Conservation (phyloP, 2,329 filamentous ascomycete genomes). For the Colletotrichum scovillei region DNA sequence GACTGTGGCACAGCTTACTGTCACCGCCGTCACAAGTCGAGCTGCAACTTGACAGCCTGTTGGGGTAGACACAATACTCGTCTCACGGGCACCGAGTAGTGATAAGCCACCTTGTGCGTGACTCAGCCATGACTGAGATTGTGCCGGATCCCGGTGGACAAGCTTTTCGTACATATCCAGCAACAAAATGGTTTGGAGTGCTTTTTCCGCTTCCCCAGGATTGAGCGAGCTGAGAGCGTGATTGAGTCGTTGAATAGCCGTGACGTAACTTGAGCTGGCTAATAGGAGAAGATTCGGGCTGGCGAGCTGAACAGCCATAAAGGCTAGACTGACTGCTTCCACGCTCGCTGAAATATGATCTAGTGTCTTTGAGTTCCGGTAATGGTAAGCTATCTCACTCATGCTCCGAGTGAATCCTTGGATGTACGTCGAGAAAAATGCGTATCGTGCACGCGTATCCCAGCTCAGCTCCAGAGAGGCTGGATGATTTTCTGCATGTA, state of each 20-base stretch:
- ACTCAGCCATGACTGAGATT: constrained; percentile 34
- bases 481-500: neutral
- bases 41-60: constrained; percentile 7
- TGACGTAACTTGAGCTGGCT: constrained; percentile 20
- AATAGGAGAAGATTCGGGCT: constrained; percentile 16
- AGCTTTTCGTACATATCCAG: constrained; percentile 45
- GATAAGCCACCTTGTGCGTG: constrained; percentile 39
- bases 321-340: constrained; percentile 41
- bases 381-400: constrained; percentile 37
- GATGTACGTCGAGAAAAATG: constrained; percentile 40
- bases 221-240: neutral
- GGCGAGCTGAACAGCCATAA: constrained; percentile 31
- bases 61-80: constrained; percentile 2
- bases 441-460: constrained; percentile 38
- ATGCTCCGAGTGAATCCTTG: constrained; percentile 39
- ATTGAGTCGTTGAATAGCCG: constrained; percentile 1
- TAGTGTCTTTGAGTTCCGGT: constrained; percentile 6
- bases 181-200: constrained; percentile 40
- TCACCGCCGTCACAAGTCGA: constrained; percentile 20
- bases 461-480: constrained; percentile 28
- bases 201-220: constrained; percentile 30
- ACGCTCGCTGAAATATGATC: constrained; percentile 39
- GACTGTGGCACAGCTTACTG: constrained; percentile 7
- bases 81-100: constrained; percentile 23
- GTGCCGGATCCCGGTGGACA: constrained; percentile 29